phyloP scores from a whole-genome alignment of 306 rosid species.

The Adenanthera pavonina region DNA sequence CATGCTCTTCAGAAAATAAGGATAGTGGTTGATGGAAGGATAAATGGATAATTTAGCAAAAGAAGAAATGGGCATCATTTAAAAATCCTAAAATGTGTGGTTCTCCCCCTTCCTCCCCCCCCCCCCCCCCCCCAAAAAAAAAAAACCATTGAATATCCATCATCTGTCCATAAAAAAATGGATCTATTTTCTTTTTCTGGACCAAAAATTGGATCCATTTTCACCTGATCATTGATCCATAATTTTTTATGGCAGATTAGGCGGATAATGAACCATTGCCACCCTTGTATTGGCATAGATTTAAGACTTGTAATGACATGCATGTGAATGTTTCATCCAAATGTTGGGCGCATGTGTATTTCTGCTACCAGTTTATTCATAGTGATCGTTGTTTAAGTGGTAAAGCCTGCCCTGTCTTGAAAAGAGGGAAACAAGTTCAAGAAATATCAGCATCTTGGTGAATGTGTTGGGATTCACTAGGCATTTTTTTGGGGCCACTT shows the following conservation, averaged over 20 bases:
- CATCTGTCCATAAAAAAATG: too few species aligned
- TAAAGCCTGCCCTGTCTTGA: too few species aligned
- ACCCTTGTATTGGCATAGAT: neutral
- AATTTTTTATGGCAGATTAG: too few species aligned
- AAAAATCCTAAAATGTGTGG: neutral
- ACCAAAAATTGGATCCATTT: too few species aligned
- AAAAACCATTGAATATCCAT: too few species aligned
- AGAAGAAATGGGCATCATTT: neutral
- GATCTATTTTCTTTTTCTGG: too few species aligned
- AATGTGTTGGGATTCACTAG: neutral
- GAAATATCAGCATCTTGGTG: neutral
- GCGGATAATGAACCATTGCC: too few species aligned
- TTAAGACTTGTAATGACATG: neutral
- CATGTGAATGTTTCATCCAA: constrained; percentile 1
- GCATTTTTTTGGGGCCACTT: neutral
- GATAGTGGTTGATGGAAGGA: neutral
- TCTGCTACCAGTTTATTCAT: constrained; percentile 9
- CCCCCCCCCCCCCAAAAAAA: too few species aligned
- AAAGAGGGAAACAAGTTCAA: neutral
- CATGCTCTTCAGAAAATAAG: neutral
- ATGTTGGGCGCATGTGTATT: neutral
- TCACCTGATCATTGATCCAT: too few species aligned
- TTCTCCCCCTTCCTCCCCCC: too few species aligned
- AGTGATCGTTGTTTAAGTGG: neutral
- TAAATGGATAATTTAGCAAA: neutral